Evolutionary conservation across 345 rosid species (phyloP).

Genomic region (Kandelia obovata): DNA sequence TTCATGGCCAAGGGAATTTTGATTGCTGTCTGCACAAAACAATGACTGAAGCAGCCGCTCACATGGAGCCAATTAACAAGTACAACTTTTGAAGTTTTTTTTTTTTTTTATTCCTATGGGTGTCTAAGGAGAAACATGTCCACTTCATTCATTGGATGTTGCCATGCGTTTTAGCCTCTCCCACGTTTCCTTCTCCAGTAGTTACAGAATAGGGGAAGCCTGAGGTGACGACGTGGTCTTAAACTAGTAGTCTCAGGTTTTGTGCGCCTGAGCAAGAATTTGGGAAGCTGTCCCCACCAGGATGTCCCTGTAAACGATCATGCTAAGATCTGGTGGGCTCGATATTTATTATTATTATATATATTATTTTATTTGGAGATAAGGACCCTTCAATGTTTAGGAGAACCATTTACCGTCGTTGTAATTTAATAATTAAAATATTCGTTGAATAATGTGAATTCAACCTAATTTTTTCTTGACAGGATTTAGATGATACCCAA

Average conservation of each 20-base stretch:
- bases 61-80: slow-evolving; percentile 15
- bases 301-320: too few relatives aligned
- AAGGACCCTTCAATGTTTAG: too few relatives aligned
- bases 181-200: background rate
- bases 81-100: background rate
- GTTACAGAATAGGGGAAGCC: background rate
- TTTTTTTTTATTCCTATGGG: background rate
- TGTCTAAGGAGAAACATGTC: background rate
- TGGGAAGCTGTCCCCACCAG: background rate
- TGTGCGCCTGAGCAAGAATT: background rate
- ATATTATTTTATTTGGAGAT: too few relatives aligned
- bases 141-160: background rate
- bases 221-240: slow-evolving; percentile 14
- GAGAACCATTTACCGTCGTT: too few relatives aligned
- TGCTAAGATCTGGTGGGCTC: too few relatives aligned
- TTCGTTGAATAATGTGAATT: too few relatives aligned
- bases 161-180: slow-evolving; percentile 18
- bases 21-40: background rate
- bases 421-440: too few relatives aligned
- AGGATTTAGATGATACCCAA: too few relatives aligned
- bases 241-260: background rate
- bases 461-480: too few relatives aligned
- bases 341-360: too few relatives aligned
- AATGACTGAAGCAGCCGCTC: background rate
- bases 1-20: background rate